phyloP scores from a whole-genome alignment of 495 filamentous ascomycete genomes.

The Darksidea phi region DNA sequence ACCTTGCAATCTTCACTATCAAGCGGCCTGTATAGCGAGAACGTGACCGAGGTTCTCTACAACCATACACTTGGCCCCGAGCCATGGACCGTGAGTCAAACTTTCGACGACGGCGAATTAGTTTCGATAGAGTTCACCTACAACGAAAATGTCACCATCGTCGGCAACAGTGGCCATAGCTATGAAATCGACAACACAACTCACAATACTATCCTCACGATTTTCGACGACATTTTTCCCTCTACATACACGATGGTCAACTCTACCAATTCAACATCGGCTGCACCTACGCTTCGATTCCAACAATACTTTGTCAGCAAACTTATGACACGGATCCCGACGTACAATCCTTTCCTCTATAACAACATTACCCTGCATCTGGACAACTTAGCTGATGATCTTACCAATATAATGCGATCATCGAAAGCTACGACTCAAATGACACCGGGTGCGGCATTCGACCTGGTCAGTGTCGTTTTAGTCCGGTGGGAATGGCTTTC shows the following conservation, averaged over 20 bases:
- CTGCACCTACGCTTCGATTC: slow-evolving; percentile 11
- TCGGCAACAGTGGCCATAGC: slow-evolving; percentile 1
- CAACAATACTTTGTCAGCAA: slow-evolving; percentile 3
- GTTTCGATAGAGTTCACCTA: slow-evolving; percentile 7
- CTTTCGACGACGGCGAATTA: slow-evolving; percentile 5
- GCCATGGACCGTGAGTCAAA: slow-evolving; percentile 4
- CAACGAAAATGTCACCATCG: slow-evolving; percentile 14
- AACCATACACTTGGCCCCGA: slow-evolving; percentile 17
- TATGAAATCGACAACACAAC: slow-evolving; percentile 12
- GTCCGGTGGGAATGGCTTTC: slow-evolving; percentile 28
- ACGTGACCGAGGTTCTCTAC: slow-evolving; percentile 12
- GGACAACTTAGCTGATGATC: slow-evolving; percentile 17
- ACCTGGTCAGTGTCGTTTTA: slow-evolving; percentile 12
- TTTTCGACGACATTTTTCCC: slow-evolving; percentile 23
- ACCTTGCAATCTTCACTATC: slow-evolving; percentile 13
- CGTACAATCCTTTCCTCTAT: slow-evolving; percentile 18
- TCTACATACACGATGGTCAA: slow-evolving; percentile 14
- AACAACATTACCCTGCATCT: slow-evolving; percentile 22
- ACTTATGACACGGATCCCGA: background rate
- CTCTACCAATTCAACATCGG: slow-evolving; percentile 11
- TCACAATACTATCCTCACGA: background rate
- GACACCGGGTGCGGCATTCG: slow-evolving; percentile 16
- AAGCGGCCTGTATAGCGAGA: slow-evolving; percentile 14
- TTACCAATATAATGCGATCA: slow-evolving; percentile 22
- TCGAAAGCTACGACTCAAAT: slow-evolving; percentile 5